Base-by-base conservation (phyloP, 164 flowering plant genomes). In the Pachysandra terminalis region DNA sequence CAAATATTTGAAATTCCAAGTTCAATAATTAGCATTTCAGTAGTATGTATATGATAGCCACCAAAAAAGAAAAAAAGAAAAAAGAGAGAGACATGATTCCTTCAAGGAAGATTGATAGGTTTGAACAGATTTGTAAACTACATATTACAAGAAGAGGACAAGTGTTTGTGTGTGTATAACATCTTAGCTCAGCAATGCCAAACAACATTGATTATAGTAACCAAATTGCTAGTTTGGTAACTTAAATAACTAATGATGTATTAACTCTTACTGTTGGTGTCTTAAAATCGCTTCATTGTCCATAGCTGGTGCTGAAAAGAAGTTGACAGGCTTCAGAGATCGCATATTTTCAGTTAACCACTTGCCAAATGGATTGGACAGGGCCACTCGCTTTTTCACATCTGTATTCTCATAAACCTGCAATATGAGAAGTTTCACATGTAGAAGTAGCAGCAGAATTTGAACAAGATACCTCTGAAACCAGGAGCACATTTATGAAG, bases 371-470 rank as follows among this genome's bases (percentile, higher is more conserved):
- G 99, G 97, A 77, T 88, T 76, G 58, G 82, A 80, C 59, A 73
- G 75, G 26, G 99, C 98, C 32, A 91, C 91, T 71, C 85, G 81
- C 77, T 85, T 96, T 79, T 96, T 96, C 56, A 96, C 98, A 71
- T 93, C 99, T 19, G 99, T 90, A 75, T 96, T 96, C 76, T 96
- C 99, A 80, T 74, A 96, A 51, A 96, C 99, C 99, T 96, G 80
- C 59, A 74, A 74, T 62, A 64, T 24, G 5, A 69, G 68, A 64
- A 63, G 51, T 22, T 68, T 24, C 26, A 35, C 13, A 61, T n/a
- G 25, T 67, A 69, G 61, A 66, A 52, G 62, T 26, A 19, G 22
- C n/a, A 64, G 26, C 37, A 56, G 27, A 45, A 13, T 45, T 45
- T 45, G 15, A 45, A 45, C 6, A 15, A 10, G 2, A 45, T 12